A percentile compares a stretch with the other conserved stretches of the same genome.
phyloP scores from a whole-genome alignment of 495 filamentous ascomycete species.

The Opeltia flavorubescens region DNA sequence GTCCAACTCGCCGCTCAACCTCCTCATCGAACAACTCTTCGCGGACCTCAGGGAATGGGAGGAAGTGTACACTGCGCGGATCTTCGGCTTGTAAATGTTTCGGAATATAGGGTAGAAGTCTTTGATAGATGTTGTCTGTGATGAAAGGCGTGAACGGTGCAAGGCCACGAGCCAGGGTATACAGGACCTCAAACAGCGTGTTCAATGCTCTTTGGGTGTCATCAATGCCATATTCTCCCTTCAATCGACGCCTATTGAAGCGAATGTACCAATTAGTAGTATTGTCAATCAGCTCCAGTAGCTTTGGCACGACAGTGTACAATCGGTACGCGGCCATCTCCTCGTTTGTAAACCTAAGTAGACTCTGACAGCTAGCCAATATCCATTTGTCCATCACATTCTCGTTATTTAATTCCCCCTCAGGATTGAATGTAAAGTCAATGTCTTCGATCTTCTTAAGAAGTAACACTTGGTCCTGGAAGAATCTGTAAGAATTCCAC shows the following conservation, averaged over 20 bases:
- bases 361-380: conserved; percentile 79
- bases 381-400: conserved; percentile 99
- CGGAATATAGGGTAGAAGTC: conserved; percentile 69
- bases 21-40: conserved; percentile 76
- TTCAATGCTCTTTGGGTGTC: conserved; percentile 88
- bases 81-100: conserved; percentile 50
- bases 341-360: conserved; percentile 83
- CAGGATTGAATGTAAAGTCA: conserved; percentile 69
- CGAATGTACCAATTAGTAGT: conserved; percentile 99
- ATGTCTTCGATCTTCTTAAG: conserved; percentile 76
- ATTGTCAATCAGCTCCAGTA: conserved; percentile 83
- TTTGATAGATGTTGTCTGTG: conserved; percentile 84
- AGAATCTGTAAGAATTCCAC: conserved; percentile 98
- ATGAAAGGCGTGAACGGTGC: conserved; percentile 95
- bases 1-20: conserved; percentile 70
- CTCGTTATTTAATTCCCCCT: conserved; percentile 54
- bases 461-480: conserved; percentile 84
- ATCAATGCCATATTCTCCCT: conserved; percentile 71
- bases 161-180: conserved; percentile 69
- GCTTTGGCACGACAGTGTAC: conserved; percentile 86
- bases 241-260: conserved; percentile 92
- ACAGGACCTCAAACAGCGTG: conserved; percentile 93
- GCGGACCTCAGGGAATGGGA: conserved; percentile 75
- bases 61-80: conserved; percentile 78
- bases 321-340: conserved; percentile 89